Percentiles rank a stretch among this genome's conserved stretches.
Evolutionary conservation across 768 basidiomycete species (phyloP).

Genomic region (Austroboletus eburneus): DNA sequence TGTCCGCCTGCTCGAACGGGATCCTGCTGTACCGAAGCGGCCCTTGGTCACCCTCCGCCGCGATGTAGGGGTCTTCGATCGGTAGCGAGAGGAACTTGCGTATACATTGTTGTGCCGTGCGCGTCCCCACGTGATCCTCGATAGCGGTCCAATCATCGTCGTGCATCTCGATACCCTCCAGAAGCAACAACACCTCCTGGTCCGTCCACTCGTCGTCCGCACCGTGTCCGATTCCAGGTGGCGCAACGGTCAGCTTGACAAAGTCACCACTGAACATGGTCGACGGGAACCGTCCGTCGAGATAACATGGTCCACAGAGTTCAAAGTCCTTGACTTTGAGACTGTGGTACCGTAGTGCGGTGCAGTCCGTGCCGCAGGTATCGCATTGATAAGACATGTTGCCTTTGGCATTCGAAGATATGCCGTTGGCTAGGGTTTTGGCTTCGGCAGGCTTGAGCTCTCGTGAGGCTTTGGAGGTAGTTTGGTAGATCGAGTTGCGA

Average conservation of each 20-base stretch:
- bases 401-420: slow-evolving; percentile 44
- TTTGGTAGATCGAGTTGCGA: slow-evolving; percentile 84
- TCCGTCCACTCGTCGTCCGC: slow-evolving; percentile 80
- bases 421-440: slow-evolving; percentile 50
- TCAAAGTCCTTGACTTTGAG: slow-evolving; percentile 90
- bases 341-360: slow-evolving; percentile 82
- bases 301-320: slow-evolving; percentile 89
- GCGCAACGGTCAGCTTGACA: slow-evolving; percentile 64
- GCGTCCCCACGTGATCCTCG: slow-evolving; percentile 89
- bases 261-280: slow-evolving; percentile 97
- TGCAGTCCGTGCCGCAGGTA: slow-evolving; percentile 94
- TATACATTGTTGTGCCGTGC: slow-evolving; percentile 92
- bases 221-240: slow-evolving; percentile 32
- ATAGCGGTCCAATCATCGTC: slow-evolving; percentile 95
- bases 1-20: slow-evolving; percentile 93
- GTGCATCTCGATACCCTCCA: slow-evolving; percentile 98
- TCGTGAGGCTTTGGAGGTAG: slow-evolving; percentile 78
- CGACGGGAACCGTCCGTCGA: slow-evolving; percentile 94
- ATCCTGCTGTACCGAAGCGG: slow-evolving; percentile 70
- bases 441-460: slow-evolving; percentile 69
- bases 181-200: slow-evolving; percentile 79
- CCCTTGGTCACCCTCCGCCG: slow-evolving; percentile 71
- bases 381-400: slow-evolving; percentile 72
- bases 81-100: slow-evolving; percentile 93
- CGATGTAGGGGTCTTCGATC: slow-evolving; percentile 92